Conservation (phyloP, 495 filamentous ascomycete species). For the Podospora anserina region DNA sequence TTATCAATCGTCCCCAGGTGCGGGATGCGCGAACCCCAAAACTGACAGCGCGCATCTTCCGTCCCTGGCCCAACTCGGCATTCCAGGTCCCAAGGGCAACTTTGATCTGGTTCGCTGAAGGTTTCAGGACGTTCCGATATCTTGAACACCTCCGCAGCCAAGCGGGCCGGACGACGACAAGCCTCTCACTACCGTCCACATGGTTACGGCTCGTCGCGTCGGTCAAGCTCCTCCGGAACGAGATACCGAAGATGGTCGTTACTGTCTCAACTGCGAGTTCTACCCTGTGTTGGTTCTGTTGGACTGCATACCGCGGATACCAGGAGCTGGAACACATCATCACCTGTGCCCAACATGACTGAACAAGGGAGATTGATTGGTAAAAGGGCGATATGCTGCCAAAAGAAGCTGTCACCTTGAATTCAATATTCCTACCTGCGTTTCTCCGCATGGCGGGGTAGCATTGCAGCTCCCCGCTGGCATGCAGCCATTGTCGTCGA, state of each 20-base stretch:
- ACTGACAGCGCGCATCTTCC: background rate
- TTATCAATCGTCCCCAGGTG: background rate
- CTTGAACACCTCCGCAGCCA: background rate
- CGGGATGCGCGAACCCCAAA: background rate
- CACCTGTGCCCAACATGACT: background rate
- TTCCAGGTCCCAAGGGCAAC: background rate
- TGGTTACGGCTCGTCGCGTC: background rate
- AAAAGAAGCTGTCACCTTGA: background rate
- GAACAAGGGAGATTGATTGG: background rate
- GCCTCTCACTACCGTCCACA: background rate
- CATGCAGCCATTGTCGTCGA: background rate
- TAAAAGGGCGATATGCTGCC: background rate
- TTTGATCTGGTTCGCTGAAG: background rate
- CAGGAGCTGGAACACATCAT: background rate
- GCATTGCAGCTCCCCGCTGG: background rate
- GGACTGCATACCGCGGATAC: background rate
- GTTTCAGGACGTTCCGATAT: background rate
- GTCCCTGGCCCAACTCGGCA: too few species aligned
- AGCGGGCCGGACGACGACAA: background rate
- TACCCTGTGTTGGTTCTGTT: background rate
- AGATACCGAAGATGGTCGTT: background rate
- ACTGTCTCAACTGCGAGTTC: background rate
- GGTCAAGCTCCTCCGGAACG: background rate
- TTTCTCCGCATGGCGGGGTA: background rate
- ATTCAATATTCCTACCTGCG: background rate